Base-by-base conservation (phyloP, 345 rosid species). In the Aegle marmelos region DNA sequence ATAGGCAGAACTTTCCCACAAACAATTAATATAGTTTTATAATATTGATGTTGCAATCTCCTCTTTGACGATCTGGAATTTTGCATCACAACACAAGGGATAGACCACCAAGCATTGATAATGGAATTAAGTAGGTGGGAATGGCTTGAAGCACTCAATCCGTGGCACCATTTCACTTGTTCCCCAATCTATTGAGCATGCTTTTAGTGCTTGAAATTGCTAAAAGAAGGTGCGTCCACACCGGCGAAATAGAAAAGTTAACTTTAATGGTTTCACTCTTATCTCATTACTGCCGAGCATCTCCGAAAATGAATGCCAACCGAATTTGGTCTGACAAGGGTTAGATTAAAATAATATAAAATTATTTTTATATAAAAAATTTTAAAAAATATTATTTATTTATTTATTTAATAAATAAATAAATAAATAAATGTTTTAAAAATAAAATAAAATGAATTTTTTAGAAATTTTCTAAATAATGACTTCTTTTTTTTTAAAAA, bases 101-200 rank as follows among this genome's bases (percentile, higher is more conserved):
- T 45, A 3, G 54, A 6, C 22, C 2, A 37, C n/a, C 2, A 22
- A 75, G 62, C 48, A 22, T 45, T 3, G 45, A 6, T 36, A 67
- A 34, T 72, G 79, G 81, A 78, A 78, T 50, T 6, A 24, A 61
- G 81, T 57, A 0, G 75, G 54, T 80, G 68, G 61, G 34, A 31
- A 2, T 34, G 58, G 53, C 54, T 66, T 76, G 25, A 65, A 14
- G 64, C 8, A n/a, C n/a, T 14, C 19, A 10, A 66, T 58, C 66
- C 17, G 10, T 3, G 30, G 54, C 31, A 27, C 37, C 34, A 16
- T 28, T 61, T 57, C 19, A 56, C 14, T 9, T 5, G 9, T 9
- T 59, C 0, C 53, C 2, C 5, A 1, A 1, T 56, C 48, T 10
- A 22, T 34, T 9, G 50, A 22, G 65, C 53, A 11, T 11, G 66